phyloP scores from a whole-genome alignment of 1,139 yeast species.

The Pichia sp. region DNA sequence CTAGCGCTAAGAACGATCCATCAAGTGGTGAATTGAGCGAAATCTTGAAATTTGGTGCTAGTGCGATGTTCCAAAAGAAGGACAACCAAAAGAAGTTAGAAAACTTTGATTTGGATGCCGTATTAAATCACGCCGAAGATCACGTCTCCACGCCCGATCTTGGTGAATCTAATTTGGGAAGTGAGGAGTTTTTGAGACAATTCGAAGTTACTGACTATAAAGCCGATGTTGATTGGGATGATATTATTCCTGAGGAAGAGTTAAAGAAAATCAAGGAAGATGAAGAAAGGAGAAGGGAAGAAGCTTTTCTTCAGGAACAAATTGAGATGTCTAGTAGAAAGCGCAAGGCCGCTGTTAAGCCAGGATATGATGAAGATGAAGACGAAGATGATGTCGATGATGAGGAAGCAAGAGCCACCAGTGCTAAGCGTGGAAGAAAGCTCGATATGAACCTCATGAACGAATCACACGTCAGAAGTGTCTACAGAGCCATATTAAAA shows the following conservation, averaged over 20 bases:
- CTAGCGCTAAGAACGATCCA: conserved; percentile 59
- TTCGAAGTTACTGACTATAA: conserved; percentile 98
- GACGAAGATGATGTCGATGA: conserved; percentile 32
- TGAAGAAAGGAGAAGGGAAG: conserved; percentile 81
- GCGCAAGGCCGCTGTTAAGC: conserved; percentile 57
- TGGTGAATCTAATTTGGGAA: conserved; percentile 95
- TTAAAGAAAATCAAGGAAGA: conserved; percentile 82
- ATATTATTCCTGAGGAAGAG: conserved; percentile 95
- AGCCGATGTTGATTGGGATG: conserved; percentile 99
- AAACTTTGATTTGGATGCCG: conserved; percentile 92
- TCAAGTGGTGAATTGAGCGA: conserved; percentile 80
- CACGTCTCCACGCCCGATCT: conserved; percentile 94
- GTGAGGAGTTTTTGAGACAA: conserved; percentile 95
- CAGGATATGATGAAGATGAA: conserved; percentile 38
- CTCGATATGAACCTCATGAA: conserved; percentile 54
- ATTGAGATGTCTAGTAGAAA: conserved; percentile 81
- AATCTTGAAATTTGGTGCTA: conserved; percentile 96
- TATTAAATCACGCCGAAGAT: conserved; percentile 93
- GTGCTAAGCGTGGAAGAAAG: conserved; percentile 22
- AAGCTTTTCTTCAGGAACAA: conserved; percentile 80
- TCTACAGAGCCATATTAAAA: conserved; percentile 76
- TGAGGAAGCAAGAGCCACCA: conserved; percentile 17
- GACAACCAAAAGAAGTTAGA: conserved; percentile 94
- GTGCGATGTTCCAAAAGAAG: conserved; percentile 82
- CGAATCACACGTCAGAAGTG: conserved; percentile 81